Conservation (phyloP, 345 rosid genomes). For the Nasturtium officinale region DNA sequence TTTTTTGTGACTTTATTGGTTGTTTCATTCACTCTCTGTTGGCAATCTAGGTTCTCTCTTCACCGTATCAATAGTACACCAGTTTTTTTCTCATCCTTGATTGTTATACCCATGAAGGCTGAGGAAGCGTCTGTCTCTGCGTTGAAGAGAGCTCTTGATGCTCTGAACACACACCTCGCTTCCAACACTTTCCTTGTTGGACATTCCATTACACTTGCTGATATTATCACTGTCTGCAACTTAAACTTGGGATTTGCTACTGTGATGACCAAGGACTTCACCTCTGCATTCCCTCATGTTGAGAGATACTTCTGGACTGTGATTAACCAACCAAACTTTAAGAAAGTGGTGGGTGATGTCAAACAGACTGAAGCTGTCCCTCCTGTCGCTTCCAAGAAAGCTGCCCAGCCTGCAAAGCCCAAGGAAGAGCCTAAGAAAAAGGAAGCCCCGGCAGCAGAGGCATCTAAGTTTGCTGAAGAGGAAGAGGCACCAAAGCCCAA, state of each 20-base stretch:
- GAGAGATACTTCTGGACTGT: constrained; percentile 98
- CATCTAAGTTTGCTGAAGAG: constrained; percentile 51
- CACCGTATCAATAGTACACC: neutral
- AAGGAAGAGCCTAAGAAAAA: constrained; percentile 75
- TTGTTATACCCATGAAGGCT: constrained; percentile 48
- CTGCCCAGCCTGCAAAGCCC: constrained; percentile 65
- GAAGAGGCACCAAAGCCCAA: constrained; percentile 85
- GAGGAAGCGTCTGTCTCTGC: constrained; percentile 80
- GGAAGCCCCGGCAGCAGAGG: constrained; percentile 53
- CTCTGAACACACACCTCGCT: constrained; percentile 71
- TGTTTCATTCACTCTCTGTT: neutral
- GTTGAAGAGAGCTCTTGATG: constrained; percentile 78
- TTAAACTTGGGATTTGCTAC: constrained; percentile 54
- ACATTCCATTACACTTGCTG: constrained; percentile 85
- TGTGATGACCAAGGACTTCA: constrained; percentile 75
- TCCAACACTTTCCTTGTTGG: constrained; percentile 91
- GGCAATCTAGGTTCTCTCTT: neutral
- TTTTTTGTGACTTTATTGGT: neutral
- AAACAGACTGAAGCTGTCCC: constrained; percentile 74
- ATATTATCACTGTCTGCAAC: constrained; percentile 77
- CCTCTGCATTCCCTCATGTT: constrained; percentile 89
- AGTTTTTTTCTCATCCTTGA: constrained; percentile 5
- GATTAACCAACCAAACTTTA: constrained; percentile 89
- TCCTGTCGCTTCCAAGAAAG: constrained; percentile 66
- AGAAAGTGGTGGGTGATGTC: constrained; percentile 77